Evolutionary conservation across 2,329 filamentous ascomycete species (phyloP).

Genomic region (Aaosphaeria arxii): DNA sequence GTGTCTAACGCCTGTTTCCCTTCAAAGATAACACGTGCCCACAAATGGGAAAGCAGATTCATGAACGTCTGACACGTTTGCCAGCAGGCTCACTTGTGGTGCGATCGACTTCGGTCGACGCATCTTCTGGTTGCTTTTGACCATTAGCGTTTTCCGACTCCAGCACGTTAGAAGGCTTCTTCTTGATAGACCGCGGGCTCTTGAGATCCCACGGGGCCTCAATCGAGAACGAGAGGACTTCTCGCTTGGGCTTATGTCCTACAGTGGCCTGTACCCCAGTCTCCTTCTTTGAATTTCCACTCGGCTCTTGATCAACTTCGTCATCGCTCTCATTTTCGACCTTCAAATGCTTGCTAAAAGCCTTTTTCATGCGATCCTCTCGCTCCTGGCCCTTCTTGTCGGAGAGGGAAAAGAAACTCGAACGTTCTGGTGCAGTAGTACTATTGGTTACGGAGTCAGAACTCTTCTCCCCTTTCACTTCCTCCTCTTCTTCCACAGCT

Average conservation of each 20-base stretch:
- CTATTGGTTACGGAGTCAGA: conserved; percentile 3
- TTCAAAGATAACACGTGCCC: too few species aligned
- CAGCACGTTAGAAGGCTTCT: not conserved
- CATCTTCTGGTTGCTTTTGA: too few species aligned
- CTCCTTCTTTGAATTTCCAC: conserved; percentile 1
- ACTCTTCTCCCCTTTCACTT: conserved; percentile 8
- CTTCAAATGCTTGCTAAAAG: conserved; percentile 11
- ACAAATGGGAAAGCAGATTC: too few species aligned
- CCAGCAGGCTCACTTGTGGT: too few species aligned
- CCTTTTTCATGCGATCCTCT: conserved; percentile 12
- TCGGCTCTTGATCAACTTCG: not conserved
- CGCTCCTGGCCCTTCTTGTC: conserved; percentile 17
- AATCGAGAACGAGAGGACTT: conserved; percentile 35
- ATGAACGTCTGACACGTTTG: too few species aligned
- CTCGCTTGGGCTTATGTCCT: conserved; percentile 17
- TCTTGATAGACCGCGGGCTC: conserved; percentile 9
- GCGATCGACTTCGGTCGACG: too few species aligned
- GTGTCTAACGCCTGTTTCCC: too few species aligned
- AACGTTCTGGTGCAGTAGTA: conserved; percentile 4
- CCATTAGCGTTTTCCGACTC: too few species aligned
- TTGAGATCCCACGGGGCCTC: conserved; percentile 30
- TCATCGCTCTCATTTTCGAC: not conserved
- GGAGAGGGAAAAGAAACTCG: conserved; percentile 25
- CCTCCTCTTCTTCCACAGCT: conserved; percentile 41
- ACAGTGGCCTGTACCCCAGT: conserved; percentile 12